Percentiles rank a stretch among this genome's conserved stretches.
These are phyloP conservation scores for Opeltia flavorubescens DNA, from an alignment of 495 filamentous ascomycete species.

Conservation along the genomic window DNA sequence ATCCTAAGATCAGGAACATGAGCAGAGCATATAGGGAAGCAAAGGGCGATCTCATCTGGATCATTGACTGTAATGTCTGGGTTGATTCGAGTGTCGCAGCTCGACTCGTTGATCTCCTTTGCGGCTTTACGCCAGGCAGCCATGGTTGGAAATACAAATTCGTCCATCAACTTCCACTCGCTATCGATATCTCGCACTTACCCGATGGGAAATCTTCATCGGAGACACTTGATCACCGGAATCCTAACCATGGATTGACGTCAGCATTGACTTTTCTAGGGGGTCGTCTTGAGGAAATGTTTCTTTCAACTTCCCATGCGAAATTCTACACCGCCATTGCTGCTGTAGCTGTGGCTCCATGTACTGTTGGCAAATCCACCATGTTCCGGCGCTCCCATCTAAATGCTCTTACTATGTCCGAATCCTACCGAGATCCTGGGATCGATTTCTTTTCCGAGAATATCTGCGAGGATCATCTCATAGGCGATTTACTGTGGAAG, in stretches of 20 bases:
- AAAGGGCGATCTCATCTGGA: constrained; percentile 83
- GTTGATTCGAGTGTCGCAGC: constrained; percentile 61
- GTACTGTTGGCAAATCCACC: constrained; percentile 92
- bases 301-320: constrained; percentile 84
- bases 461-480: constrained; percentile 96
- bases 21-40: constrained; percentile 91
- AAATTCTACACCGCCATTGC: constrained; percentile 99
- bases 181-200: constrained; percentile 51
- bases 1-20: constrained; percentile 97
- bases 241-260: not conserved
- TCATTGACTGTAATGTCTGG: constrained; percentile 96
- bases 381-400: constrained; percentile 95
- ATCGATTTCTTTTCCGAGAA: constrained; percentile 89
- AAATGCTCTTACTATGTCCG: constrained; percentile 54
- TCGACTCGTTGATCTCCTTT: constrained; percentile 76
- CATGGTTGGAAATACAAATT: constrained; percentile 64
- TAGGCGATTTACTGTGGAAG: constrained; percentile 83
- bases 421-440: constrained; percentile 39
- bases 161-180: constrained; percentile 85
- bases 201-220: constrained; percentile 13
- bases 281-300: constrained; percentile 84
- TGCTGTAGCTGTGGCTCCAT: constrained; percentile 78
- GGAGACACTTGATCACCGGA: constrained; percentile 1
- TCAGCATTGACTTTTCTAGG: constrained; percentile 35
- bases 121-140: constrained; percentile 39